Evolutionary conservation across 2,329 filamentous ascomycete genomes (phyloP), one percentile per base, ranked within the genome.

Genomic region (Elsinoe arachidis): DNA sequence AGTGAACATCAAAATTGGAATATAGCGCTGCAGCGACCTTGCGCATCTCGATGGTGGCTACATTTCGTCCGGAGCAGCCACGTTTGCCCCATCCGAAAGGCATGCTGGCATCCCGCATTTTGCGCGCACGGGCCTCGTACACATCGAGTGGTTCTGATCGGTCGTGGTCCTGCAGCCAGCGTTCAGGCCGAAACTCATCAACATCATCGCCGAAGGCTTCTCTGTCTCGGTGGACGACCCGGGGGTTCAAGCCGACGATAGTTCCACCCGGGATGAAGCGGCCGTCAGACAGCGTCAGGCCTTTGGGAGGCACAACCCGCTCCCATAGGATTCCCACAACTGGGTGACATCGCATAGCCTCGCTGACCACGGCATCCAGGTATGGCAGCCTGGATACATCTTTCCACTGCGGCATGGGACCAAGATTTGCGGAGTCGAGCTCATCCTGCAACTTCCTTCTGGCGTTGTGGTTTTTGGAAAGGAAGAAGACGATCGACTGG

Each of bases 121-220:
- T 49, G 5, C 44, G 44, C 23, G 33, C 33, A 5, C 44, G 44
- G 33, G 23, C 23, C n/a, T 49, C 44, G 44, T 49, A 49, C 9
- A 34, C 23, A 6, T 49, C 44, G 10, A 49, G 5, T n/a, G 44
- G 19, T n/a, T 49, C 44, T 7, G 12, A 11, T 5, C 10, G 15
- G 4, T 49, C 44, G 15, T 10, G 9, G n/a, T 49, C 44, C 41
- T 79, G 73, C 3, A 79, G 65, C 78, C 86, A 89, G 44, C 87
- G 71, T 69, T 90, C 87, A 0, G 87, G 87, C 6, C 83, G 72
- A 67, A 80, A 92, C 0, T 66, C 69, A 49, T 88, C 81, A 0
- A 81, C 81, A 60, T 90, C 83, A 0, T 74, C 67, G 1, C 87
- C 87, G 64, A 88, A 92, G 17, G 90, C 75, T 55, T 84, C 81